Evolutionary conservation across 2,329 filamentous ascomycete species (phyloP), one percentile per base, ranked within the genome.

Genomic region (Phialemonium atrogriseum): DNA sequence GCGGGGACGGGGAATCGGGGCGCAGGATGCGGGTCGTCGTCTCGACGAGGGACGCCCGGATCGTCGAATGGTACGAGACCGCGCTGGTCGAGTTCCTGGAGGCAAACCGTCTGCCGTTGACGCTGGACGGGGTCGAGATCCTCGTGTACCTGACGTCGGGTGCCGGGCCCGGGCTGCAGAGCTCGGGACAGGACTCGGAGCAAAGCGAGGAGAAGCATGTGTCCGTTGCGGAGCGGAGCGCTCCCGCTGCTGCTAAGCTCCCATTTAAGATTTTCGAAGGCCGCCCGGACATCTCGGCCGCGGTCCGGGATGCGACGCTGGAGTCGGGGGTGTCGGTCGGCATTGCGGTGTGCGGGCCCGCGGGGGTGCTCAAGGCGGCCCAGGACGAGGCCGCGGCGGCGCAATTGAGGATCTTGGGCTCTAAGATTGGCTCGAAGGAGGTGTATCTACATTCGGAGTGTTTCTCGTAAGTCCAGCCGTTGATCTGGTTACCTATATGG

Each of bases 61-160:
- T 55, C 16, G 43, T 42, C 5, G 31, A 25, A n/a, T 55, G 50
- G 50, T 55, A 54, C 27, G 33, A 43, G 10, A 44, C 44, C 3
- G 46, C 46, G 1, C 27, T 53, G n/a, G 10, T 37, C 2, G 40
- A 46, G 4, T 48, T 46, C 13, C 16, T 50, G 5, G 41, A 42
- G 12, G 38, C 40, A 11, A 43, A 45, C 20, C 40, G 28, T 6
- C 13, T 47, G 8, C 36, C 41, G 7, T 29, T 35, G 24, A 15
- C 39, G 9, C 27, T 37, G 5, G 40, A 44, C 3, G 31, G 27
- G 4, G 32, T 51, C 29, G 32, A 40, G 0, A 46, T 52, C 16
- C 33, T 35, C 10, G 22, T 52, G 13, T 45, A 49, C 26, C 42
- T 44, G 27, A 52, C 50, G 3, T n/a, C n/a, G n/a, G n/a, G n/a